Evolutionary conservation across 208 protist species (phyloP), one percentile per base, ranked within the genome.

Genomic region (Trypanosoma rangeli): DNA sequence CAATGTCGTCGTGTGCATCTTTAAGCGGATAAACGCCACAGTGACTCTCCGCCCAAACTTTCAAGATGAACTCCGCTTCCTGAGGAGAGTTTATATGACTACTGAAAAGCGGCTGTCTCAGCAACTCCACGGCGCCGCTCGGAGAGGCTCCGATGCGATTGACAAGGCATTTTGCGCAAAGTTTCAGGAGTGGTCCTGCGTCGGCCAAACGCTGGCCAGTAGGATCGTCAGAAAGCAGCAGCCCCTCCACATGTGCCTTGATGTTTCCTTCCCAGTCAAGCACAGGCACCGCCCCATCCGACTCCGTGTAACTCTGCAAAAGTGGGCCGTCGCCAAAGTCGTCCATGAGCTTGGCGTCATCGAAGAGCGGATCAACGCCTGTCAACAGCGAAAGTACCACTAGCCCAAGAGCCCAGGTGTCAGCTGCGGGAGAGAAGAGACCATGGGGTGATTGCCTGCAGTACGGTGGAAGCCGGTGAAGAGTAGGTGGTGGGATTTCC

Each of bases 201-300:
- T 73, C 64, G n/a, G 37, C 18, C 66, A 57, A 13, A 2, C 46
- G 50, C 24, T 7, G 54, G 57, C n/a, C 70, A 39, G 49, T 59
- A 3, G 74, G 61, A 33, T 92, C 80, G 18, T 79, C 64, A 8
- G 28, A 13, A 3, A 37, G 61, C 18, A 95, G 65, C 52, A 93
- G 60, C 0, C 26, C 28, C 35, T 76, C 46, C 29, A 93, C 85
- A 52, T 95, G 83, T 1, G 35, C 49, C 37, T 76, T 70, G 10
- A 95, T 90, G 73, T 95, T 95, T 5, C 49, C 57, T 22, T 88
- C 78, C 87, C 89, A 95, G 72, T 95, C 89, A 20, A 93, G 70
- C 53, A 74, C 59, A 12, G 58, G 33, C 10, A 62, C 48, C n/a
- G 35, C 44, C n/a, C 48, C 56, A 3, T 80, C 53, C 7, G 53